Base-by-base conservation (phyloP, 176 grass and related monocot species). In the Saccharum officinarum region DNA sequence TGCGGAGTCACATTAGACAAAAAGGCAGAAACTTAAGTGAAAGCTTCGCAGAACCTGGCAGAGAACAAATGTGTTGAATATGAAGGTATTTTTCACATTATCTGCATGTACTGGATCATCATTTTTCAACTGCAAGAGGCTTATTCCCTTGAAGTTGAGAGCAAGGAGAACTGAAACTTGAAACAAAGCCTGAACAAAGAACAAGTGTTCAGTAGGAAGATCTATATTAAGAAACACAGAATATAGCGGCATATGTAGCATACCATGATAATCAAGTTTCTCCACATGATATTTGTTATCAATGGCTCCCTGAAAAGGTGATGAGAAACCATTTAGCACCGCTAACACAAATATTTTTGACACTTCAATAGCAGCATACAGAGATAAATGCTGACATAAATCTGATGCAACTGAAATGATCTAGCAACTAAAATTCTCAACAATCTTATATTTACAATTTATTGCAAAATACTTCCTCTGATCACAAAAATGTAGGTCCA, bases 211-310 rank as follows among this genome's bases (percentile, higher is more conserved):
- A 63, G 52, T 68, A 80, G 64, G n/a, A 71, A 39, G 17, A 47
- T 30, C 39, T 14, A 47, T 54, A 76, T 59, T 23, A n/a, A 61
- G 26, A 76, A 16, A 22, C 52, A 20, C 10, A 22, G 2, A 52
- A 52, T 33, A 42, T 23, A 70, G 20, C 33, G 22, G 71, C 68
- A 34, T 37, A 25, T 69, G 64, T 57, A 78, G 71, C 76, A 78
- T 87, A 94, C 97, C 97, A 96, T 94, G 39, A 99, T 87, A 70
- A 99, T 81, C 71, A 96, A 86, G 76, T 99, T 99, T 78, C 93
- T 95, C 97, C 93, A 98, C 97, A 98, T 98, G 73, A 95, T 87
- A 92, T 98, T 98, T 85, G 97, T 94, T 83, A 98, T 59, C 78
- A 98, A 83, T 37, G 97, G 90, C 66, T 98, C 97, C 86, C 97